Base-by-base conservation (phyloP, 306 rosid species). In the Sophora flavescens region DNA sequence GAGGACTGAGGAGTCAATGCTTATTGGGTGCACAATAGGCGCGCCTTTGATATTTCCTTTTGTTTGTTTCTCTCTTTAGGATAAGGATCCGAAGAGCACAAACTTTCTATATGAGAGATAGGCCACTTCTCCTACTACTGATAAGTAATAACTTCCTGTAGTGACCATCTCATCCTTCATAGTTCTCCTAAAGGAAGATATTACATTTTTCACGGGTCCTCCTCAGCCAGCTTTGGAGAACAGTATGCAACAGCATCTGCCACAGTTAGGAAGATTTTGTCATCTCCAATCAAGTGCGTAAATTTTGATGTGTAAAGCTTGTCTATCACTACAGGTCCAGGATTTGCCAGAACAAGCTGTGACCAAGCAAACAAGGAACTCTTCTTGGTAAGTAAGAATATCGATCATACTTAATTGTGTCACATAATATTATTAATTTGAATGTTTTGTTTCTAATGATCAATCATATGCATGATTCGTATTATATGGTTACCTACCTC, bases 291-390 rank as follows among this genome's bases (percentile, higher is more conserved):
- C 84, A 75, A 14, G 78, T 69, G 76, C 4, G 85, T 84, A 42
- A 95, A 65, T 11, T 67, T 76, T 18, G 98, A 89, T 32, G 89
- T 63, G 36, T 85, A 89, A 65, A 95, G 91, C 84, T 95, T 95
- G 83, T 90, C 88, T 8, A 89, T 89, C 87, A 95, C 98, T 65
- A 48, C 73, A 0, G 92, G 84, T 3, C 98, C 98, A 0, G 98
- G 98, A 78, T 95, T 92, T 63, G 98, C 95, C 14, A 92, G 88
- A 79, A 95, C 82, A 75, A 95, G 96, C 98, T 95, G 92, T 67
- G 35, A 11, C 7, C 41, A 35, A 39, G 2, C 44, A 44, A 44
- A 44, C 14, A 44, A 50, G 52, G 26, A 30, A 75, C 35, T 65
- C 56, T 42, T 76, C 74, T 70, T 17, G 91, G 90, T 93, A 58